Base-by-base conservation (phyloP, 179 eudicot species). In the Amaranthus tricolor region DNA sequence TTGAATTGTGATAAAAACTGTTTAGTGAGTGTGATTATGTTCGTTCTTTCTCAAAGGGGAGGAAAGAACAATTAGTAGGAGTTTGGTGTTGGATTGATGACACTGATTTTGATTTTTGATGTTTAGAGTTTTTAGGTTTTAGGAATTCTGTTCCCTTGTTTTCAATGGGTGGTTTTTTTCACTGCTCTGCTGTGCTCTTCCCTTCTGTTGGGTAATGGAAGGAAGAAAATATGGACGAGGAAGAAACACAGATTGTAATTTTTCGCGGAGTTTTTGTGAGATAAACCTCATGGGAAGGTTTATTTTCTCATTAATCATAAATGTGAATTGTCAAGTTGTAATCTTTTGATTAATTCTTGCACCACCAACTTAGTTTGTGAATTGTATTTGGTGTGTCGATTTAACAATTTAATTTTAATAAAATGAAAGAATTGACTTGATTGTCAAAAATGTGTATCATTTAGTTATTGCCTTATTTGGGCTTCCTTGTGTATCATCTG, bases 11-110 rank as follows among this genome's bases (percentile, higher is more conserved):
- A 4, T 17, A 56, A 0, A 17, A 21, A 40, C 12, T 74, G 54
- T 60, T 52, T 40, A 49, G 53, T 66, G 47, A 64, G 62, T 71
- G 17, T 71, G 54, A 55, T 63, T 52, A 63, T 73, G 69, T 64
- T 68, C 65, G 78, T 75, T 79, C 78, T 79, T 79, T 79, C 78
- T 76, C 66, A 68, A 74, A 75, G 79, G 82, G 65, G 78, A 79
- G 78, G 82, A 64, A 70, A 70, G 78, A 70, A 50, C 67, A 45
- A 10, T n/a, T 55, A n/a, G 9, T 56, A 21, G 81, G 51, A 31
- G 45, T 52, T 67, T 66, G 66, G 47, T 68, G 78, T 75, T 72
- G 50, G 67, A 70, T 79, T 74, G 55, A 69, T 19, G 63, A 44
- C 0, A 69, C 31, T 24, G 31, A 24, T 31, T 70, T 79, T 70